Percentiles rank a stretch among this genome's conserved stretches.
Evolutionary conservation across 805 yeast species (phyloP).

Genomic region (Yueomyces sp.): DNA sequence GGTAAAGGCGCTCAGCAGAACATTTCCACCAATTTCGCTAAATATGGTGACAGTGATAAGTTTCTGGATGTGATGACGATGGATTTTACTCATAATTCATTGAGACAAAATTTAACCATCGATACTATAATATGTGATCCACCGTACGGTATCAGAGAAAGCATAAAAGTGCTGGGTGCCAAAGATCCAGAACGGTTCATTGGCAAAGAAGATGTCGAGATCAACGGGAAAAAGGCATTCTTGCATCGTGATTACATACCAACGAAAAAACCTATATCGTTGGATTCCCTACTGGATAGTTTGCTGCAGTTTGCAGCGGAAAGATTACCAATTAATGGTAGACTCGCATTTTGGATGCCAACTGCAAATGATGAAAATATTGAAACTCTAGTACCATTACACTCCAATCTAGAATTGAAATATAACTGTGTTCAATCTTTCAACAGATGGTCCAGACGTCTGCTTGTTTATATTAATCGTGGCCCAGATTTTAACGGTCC

Average conservation of each 20-base stretch:
- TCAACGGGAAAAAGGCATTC: constrained; percentile 69
- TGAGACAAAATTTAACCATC: constrained; percentile 45
- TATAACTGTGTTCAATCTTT: constrained; percentile 77
- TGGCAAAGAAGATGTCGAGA: constrained; percentile 62
- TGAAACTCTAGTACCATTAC: constrained; percentile 63
- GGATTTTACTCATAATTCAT: constrained; percentile 90
- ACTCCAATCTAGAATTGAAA: constrained; percentile 53
- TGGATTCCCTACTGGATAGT: constrained; percentile 68
- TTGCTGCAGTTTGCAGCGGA: constrained; percentile 58
- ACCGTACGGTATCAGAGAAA: constrained; percentile 95
- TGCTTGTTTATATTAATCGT: constrained; percentile 66
- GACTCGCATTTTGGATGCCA: constrained; percentile 96
- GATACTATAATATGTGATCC: constrained; percentile 92
- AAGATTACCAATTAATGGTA: constrained; percentile 59
- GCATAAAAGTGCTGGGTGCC: constrained; percentile 85
- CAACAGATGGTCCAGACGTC: constrained; percentile 84
- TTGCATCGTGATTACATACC: constrained; percentile 75
- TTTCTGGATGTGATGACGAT: constrained; percentile 72
- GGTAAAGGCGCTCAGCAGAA: constrained; percentile 39
- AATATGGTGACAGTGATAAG: constrained; percentile 44
- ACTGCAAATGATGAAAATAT: constrained; percentile 78
- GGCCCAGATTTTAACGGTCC: constrained; percentile 40
- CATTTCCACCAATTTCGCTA: constrained; percentile 55
- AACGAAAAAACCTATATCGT: constrained; percentile 80
- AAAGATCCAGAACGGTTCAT: constrained; percentile 50